phyloP scores from a whole-genome alignment of 2,329 filamentous ascomycete genomes.

The Coleophoma eucalyptorum region DNA sequence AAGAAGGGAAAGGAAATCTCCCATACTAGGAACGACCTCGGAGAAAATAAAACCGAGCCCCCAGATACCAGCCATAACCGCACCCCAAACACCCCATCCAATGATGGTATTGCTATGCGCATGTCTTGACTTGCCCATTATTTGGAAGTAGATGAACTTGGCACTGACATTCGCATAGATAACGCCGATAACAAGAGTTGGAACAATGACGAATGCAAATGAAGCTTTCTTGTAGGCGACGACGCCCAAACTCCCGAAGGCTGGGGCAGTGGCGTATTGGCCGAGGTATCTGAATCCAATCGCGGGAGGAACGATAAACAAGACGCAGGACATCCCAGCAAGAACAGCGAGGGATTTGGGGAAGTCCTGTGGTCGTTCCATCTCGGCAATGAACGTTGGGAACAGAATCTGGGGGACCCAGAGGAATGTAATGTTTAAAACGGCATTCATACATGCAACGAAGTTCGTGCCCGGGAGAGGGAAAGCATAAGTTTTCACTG shows the following conservation, averaged over 20 bases:
- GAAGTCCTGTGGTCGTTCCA: constrained; percentile 45
- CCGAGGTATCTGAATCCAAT: constrained; percentile 45
- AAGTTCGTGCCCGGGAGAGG: constrained; percentile 40
- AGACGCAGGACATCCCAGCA: constrained; percentile 36
- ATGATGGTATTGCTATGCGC: constrained; percentile 41
- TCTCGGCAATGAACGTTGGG: constrained; percentile 46
- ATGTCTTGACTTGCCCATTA: constrained; percentile 39
- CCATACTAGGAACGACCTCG: constrained; percentile 44
- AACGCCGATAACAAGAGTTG: constrained; percentile 43
- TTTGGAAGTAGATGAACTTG: constrained; percentile 40
- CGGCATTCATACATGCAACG: constrained; percentile 44
- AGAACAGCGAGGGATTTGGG: constrained; percentile 45
- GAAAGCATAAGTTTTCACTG: constrained; percentile 42
- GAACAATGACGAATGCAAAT: constrained; percentile 47
- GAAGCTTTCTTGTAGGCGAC: constrained; percentile 42
- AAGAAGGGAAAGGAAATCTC: constrained; percentile 43
- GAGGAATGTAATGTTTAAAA: constrained; percentile 44
- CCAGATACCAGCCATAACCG: constrained; percentile 39
- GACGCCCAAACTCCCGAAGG: constrained; percentile 41
- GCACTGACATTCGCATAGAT: constrained; percentile 45
- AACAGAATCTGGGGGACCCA: constrained; percentile 49
- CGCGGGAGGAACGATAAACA: constrained; percentile 44
- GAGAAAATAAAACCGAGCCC: constrained; percentile 40
- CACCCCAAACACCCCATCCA: constrained; percentile 41
- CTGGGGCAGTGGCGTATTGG: constrained; percentile 44